Conservation (phyloP, 2,329 filamentous ascomycete genomes). For the Didymella exigua region DNA sequence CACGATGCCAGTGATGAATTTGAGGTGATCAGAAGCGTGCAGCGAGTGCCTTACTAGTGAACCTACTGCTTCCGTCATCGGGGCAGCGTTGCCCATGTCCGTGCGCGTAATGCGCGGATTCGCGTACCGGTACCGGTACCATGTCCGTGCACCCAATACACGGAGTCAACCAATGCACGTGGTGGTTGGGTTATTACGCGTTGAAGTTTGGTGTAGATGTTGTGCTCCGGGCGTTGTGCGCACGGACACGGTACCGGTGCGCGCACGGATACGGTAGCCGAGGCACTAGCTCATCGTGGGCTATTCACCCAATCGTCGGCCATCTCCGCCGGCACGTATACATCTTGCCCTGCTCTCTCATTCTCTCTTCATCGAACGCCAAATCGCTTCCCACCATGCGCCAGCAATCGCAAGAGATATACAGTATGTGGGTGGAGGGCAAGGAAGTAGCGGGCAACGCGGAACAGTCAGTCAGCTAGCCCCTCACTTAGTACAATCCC, state of each 20-base stretch:
- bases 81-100: constrained; percentile 2
- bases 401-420: constrained; percentile 16
- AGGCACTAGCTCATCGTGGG: constrained; percentile 27
- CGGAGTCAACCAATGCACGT: no score
- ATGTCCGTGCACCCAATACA: no score
- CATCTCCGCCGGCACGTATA: constrained; percentile 21
- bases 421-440: constrained; percentile 52
- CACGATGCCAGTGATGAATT: not conserved
- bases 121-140: no score
- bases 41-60: not conserved
- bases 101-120: no score
- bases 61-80: constrained; percentile 13
- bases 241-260: no score
- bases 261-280: no score
- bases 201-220: no score
- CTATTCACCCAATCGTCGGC: constrained; percentile 27
- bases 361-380: not conserved
- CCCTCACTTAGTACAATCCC: constrained; percentile 15
- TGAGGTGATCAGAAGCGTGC: not conserved
- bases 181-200: no score
- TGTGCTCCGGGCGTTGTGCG: no score
- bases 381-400: constrained; percentile 12
- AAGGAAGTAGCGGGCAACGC: constrained; percentile 50
- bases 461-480: constrained; percentile 53
- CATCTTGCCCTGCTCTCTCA: constrained; percentile 1